Conservation (phyloP, 1,284 basidiomycete species). For the Apiotrichum laibachii region DNA sequence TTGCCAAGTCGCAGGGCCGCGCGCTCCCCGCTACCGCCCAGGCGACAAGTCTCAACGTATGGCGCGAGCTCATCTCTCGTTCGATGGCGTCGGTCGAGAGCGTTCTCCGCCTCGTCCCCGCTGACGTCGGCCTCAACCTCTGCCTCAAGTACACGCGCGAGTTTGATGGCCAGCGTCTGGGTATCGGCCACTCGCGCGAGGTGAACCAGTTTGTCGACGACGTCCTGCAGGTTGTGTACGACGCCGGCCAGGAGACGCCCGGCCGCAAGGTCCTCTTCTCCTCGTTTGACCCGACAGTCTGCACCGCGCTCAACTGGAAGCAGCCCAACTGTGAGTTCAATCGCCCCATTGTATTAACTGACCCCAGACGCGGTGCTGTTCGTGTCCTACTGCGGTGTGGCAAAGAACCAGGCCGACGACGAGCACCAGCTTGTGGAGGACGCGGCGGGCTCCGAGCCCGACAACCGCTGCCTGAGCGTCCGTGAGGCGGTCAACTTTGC, state of each 20-base stretch:
- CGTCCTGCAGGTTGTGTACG: constrained; percentile 74
- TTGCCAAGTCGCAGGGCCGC: constrained; percentile 61
- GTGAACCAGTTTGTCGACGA: constrained; percentile 78
- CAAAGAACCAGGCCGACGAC: constrained; percentile 35
- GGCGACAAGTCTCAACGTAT: constrained; percentile 56
- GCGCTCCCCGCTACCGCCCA: constrained; percentile 38
- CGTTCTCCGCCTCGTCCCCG: constrained; percentile 72
- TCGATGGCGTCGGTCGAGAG: constrained; percentile 69
- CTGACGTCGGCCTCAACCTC: constrained; percentile 70
- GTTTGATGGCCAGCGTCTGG: constrained; percentile 56
- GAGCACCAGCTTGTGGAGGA: constrained; percentile 43
- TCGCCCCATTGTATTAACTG: constrained; percentile 26
- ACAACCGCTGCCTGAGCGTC: constrained; percentile 65
- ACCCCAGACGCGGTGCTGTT: constrained; percentile 89
- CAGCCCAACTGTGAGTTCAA: constrained; percentile 82
- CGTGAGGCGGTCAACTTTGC: constrained; percentile 92
- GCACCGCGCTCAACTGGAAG: constrained; percentile 85
- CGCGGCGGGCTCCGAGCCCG: constrained; percentile 51
- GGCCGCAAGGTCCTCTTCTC: constrained; percentile 77
- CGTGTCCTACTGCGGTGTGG: constrained; percentile 77
- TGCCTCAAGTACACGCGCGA: constrained; percentile 65
- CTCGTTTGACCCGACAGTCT: constrained; percentile 82
- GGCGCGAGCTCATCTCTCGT: constrained; percentile 58
- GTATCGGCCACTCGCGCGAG: constrained; percentile 58
- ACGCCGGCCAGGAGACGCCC: constrained; percentile 54